Evolutionary conservation across 164 flowering plant genomes (phyloP), one percentile per base, ranked within the genome.

Genomic region (Stephania cephalantha): DNA sequence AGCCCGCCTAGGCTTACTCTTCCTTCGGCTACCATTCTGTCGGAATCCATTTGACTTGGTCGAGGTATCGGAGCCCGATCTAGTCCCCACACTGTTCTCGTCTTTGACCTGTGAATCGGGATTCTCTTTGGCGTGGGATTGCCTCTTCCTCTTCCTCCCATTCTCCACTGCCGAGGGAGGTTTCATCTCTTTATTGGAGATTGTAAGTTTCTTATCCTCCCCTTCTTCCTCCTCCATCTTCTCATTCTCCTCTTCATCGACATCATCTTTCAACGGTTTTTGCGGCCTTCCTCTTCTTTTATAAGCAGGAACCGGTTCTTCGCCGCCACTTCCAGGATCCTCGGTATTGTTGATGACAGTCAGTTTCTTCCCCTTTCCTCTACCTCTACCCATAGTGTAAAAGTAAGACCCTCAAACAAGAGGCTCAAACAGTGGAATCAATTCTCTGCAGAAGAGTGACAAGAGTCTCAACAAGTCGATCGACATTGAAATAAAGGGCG

Each of bases 201-300:
- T 52, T 55, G 69, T 71, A 68, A 42, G 61, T 66, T 84, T 84
- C 58, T 58, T 72, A 73, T 77, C 72, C 29, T 85, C 88, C 20
- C 70, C 86, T 30, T 85, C 90, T 78, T 87, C 87, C 52, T 85
- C 90, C 74, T 81, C 87, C 35, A 81, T 64, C 73, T 88, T 85
- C 70, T 84, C 90, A 65, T 68, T 73, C 73, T 86, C 93, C 66
- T 88, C 90, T 44, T 85, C 90, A 46, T 90, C 93, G 71, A 79
- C 79, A 42, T 84, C 88, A 52, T 90, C 94, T 75, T 87, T 90
- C 83, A 89, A 58, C 13, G 88, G 83, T 65, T 91, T 91, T 25
- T 86, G 96, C n/a, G 91, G 94, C 81, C 92, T 88, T 69, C 94
- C 96, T 80, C 94, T 88, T 85, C 88, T 89, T 83, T 85, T 91